Conservation (phyloP, 495 filamentous ascomycete genomes). For the Penicillium pulvis region DNA sequence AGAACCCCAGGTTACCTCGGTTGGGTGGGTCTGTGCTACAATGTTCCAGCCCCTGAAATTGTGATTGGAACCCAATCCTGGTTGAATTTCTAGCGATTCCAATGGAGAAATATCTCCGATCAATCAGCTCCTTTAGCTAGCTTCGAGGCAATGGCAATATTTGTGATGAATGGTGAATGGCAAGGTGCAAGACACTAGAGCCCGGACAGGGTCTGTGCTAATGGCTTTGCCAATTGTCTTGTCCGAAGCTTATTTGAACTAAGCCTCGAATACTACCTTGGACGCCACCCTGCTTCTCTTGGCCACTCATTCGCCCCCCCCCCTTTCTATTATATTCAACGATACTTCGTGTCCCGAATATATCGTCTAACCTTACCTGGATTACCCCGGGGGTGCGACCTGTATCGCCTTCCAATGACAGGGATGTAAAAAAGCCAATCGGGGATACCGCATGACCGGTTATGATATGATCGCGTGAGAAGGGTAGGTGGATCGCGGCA, state of each 20-base stretch:
- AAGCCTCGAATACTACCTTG: conserved; percentile 10
- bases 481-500: background rate
- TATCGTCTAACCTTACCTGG: background rate
- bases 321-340: background rate
- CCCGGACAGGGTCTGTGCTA: background rate
- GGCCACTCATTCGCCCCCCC: conserved; percentile 1
- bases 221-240: background rate
- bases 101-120: background rate
- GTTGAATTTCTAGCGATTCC: background rate
- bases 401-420: background rate
- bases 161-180: background rate
- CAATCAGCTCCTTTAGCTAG: too few species aligned
- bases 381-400: background rate
- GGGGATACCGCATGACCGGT: background rate
- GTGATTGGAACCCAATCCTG: background rate
- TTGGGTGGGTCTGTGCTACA: background rate
- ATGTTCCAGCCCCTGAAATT: background rate
- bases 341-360: background rate
- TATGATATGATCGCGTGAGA: conserved; percentile 1
- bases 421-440: background rate
- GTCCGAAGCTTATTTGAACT: conserved; percentile 11
- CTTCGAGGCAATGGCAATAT: too few species aligned
- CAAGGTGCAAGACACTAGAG: background rate
- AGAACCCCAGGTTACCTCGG: background rate
- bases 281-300: conserved; percentile 4